Percentiles rank a stretch among this genome's conserved stretches.
These are phyloP conservation scores for Diaporthe ampelina DNA, from an alignment of 2,329 filamentous ascomycete species.

Conservation along the genomic window DNA sequence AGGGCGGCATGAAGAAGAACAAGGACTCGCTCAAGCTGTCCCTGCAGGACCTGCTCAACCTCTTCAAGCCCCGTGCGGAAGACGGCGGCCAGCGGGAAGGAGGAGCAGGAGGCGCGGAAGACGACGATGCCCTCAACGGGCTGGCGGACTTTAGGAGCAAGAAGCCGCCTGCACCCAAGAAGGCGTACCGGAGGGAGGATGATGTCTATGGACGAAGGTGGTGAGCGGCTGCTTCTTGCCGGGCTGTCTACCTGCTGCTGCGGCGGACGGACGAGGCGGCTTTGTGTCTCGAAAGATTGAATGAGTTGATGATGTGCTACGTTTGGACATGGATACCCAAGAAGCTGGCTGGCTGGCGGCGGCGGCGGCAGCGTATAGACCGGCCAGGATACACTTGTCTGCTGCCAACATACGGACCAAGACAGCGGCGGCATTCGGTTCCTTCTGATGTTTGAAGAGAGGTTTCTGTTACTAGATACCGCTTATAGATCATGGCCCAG, in stretches of 20 bases:
- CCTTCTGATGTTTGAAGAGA: background rate
- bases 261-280: too few relatives aligned
- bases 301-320: constrained; percentile 22
- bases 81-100: constrained; percentile 45
- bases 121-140: constrained; percentile 41
- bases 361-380: background rate
- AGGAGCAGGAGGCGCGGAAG: constrained; percentile 45
- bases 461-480: background rate
- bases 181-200: constrained; percentile 52
- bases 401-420: background rate
- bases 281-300: background rate
- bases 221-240: too few relatives aligned
- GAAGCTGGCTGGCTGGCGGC: background rate
- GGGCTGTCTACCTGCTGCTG: too few relatives aligned
- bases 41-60: constrained; percentile 91
- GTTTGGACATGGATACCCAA: constrained; percentile 5
- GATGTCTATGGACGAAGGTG: constrained; percentile 59
- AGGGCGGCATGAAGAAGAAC: constrained; percentile 76
- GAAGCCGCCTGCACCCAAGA: constrained; percentile 45
- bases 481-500: background rate
- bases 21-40: constrained; percentile 85
- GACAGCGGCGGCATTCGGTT: constrained; percentile 10
- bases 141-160: constrained; percentile 43
- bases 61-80: constrained; percentile 76
- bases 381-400: background rate